phyloP scores from a whole-genome alignment of 2,329 filamentous ascomycete species.

The Scorias spongiosa region DNA sequence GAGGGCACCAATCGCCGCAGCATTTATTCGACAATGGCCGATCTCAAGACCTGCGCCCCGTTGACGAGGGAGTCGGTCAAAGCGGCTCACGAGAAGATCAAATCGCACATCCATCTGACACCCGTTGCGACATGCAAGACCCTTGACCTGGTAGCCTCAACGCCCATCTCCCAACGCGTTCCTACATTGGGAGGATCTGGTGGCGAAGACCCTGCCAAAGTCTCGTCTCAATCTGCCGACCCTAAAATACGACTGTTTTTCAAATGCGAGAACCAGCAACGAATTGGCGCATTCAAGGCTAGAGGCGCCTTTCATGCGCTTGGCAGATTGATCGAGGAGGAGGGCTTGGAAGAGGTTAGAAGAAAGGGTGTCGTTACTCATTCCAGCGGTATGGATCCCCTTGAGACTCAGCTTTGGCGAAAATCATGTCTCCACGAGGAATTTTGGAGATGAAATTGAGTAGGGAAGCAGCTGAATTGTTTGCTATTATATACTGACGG shows the following conservation, averaged over 20 bases:
- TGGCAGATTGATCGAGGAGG: conserved; percentile 50
- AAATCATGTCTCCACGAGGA: no score
- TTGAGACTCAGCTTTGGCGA: background rate
- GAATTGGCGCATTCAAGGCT: conserved; percentile 83
- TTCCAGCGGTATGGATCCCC: conserved; percentile 51
- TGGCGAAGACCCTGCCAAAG: conserved; percentile 3
- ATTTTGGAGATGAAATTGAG: no score
- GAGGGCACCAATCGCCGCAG: no score
- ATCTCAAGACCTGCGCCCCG: conserved; percentile 36
- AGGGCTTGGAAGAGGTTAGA: conserved; percentile 39
- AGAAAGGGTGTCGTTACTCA: conserved; percentile 72
- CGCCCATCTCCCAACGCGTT: conserved; percentile 36
- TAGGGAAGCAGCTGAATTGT: no score
- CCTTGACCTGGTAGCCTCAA: conserved; percentile 59
- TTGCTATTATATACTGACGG: no score
- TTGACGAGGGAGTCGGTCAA: conserved; percentile 59
- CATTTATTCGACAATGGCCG: conserved; percentile 24
- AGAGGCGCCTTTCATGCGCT: conserved; percentile 82
- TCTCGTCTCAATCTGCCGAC: conserved; percentile 28
- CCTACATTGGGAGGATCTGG: conserved; percentile 1
- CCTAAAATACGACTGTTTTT: conserved; percentile 68
- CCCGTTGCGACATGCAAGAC: conserved; percentile 69
- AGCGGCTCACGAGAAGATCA: conserved; percentile 57
- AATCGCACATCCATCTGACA: conserved; percentile 63
- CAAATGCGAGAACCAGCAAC: conserved; percentile 91